Evolutionary conservation across 2,329 filamentous ascomycete genomes (phyloP), one percentile per base, ranked within the genome.

Genomic region (Colletotrichum gigasporum): DNA sequence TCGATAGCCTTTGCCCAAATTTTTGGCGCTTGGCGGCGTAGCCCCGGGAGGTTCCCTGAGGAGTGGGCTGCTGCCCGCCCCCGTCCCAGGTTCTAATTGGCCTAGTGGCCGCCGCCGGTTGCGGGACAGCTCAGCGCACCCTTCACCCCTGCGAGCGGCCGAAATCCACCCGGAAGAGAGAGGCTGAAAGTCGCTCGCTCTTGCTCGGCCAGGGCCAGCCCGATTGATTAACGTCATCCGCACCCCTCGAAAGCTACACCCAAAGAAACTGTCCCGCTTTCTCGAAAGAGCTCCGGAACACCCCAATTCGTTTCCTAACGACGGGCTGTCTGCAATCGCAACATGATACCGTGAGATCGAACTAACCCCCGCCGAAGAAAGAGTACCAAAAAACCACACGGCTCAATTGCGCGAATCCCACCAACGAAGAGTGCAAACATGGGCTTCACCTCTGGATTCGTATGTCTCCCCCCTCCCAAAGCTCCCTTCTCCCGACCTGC

Each of bases 391-490:
- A 45, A 44, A 37, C 35, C 2, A 34, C 16, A 34, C 61, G 55
- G 41, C 37, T 53, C 24, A 45, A 47, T 24, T 42, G 61, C 55
- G 61, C 47, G 28, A 26, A 53, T 42, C 55, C 47, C 37, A 53
- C 32, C 34, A 63, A 14, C 34, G 26, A 28, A 18, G 42, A 56
- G 52, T 20, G 47, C 39, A 52, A 79, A 63, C 69, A 93, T 93
- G 91, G 90, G 91, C 73, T 92, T 93, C 82, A 85, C 87, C 69
- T 84, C 88, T 41, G 91, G 91, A 70, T 91, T 94, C 76, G 91
- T 94, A 84, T 68, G 90, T 81, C 55, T 24, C 42, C 16, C n/a
- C n/a, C n/a, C n/a, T n/a, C n/a, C n/a, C n/a, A n/a, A n/a, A n/a
- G n/a, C n/a, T n/a, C n/a, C n/a, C 28, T 12, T 35, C 10, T 20